Conservation (phyloP, 371 early-diverging fungal species). For the Polyrhizophydium stewartii region DNA sequence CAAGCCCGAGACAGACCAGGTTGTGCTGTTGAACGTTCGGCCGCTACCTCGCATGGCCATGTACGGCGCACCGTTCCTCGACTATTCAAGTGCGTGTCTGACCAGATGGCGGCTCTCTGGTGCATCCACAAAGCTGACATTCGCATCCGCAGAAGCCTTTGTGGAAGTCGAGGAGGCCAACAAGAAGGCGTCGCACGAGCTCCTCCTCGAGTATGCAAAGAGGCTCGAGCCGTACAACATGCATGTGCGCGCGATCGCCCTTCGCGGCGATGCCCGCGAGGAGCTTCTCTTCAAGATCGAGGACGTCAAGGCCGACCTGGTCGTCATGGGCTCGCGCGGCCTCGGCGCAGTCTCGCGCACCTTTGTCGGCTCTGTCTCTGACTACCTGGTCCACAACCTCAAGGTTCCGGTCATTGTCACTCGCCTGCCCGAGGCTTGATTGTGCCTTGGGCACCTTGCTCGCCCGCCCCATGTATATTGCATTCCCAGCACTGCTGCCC, state of each 20-base stretch:
- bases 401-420: slow-evolving; percentile 28
- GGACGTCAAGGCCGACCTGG: slow-evolving; percentile 34
- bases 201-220: slow-evolving; percentile 12
- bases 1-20: slow-evolving; percentile 30
- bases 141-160: not conserved
- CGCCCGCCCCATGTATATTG: no score
- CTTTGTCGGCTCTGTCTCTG: slow-evolving; percentile 34
- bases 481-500: no score
- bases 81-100: not conserved
- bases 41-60: not conserved
- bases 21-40: slow-evolving; percentile 43
- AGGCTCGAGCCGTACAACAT: slow-evolving; percentile 8
- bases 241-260: slow-evolving; percentile 34
- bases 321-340: slow-evolving; percentile 39
- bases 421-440: no score
- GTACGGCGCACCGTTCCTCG: not conserved
- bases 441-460: no score
- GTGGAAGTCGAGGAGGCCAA: not conserved
- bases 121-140: slow-evolving; percentile 1
- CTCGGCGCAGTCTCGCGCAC: slow-evolving; percentile 18
- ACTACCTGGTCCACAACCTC: slow-evolving; percentile 38
- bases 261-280: slow-evolving; percentile 38
- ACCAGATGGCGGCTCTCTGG: not conserved
- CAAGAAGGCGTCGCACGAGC: slow-evolving; percentile 7
- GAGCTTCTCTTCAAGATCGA: slow-evolving; percentile 30